These are phyloP conservation scores for Pseudogymnoascus pannorum DNA, from an alignment of 2,329 filamentous ascomycete genomes.

Conservation along the genomic window DNA sequence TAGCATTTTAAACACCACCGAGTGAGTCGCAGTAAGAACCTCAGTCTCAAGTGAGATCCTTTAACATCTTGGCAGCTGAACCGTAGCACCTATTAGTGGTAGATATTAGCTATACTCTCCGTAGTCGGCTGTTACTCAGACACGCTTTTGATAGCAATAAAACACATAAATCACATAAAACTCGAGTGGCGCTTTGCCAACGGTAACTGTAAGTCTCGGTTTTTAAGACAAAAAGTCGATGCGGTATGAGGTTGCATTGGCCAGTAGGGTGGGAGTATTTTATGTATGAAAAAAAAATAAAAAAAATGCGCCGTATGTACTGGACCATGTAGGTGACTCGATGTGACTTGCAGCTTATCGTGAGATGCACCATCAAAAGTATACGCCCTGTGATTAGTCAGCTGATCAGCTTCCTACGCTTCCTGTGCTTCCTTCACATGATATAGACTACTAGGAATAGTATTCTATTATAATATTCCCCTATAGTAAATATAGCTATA, in stretches of 20 bases:
- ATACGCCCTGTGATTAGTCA: neutral
- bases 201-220: too few species aligned
- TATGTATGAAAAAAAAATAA: too few species aligned
- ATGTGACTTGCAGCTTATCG: neutral
- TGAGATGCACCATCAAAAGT: neutral
- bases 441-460: too few species aligned
- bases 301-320: too few species aligned
- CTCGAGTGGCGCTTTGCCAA: neutral
- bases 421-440: too few species aligned
- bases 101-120: too few species aligned
- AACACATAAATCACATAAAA: neutral
- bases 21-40: too few species aligned
- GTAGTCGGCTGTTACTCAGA: neutral
- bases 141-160: neutral
- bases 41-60: too few species aligned
- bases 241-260: neutral
- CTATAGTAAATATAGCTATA: neutral
- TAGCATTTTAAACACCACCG: too few species aligned
- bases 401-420: neutral
- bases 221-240: neutral
- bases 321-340: too few species aligned
- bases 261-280: too few species aligned
- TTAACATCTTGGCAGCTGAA: neutral
- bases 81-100: neutral
- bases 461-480: neutral